Conservation (phyloP, 495 filamentous ascomycete species). For the Xylaria cubensis region DNA sequence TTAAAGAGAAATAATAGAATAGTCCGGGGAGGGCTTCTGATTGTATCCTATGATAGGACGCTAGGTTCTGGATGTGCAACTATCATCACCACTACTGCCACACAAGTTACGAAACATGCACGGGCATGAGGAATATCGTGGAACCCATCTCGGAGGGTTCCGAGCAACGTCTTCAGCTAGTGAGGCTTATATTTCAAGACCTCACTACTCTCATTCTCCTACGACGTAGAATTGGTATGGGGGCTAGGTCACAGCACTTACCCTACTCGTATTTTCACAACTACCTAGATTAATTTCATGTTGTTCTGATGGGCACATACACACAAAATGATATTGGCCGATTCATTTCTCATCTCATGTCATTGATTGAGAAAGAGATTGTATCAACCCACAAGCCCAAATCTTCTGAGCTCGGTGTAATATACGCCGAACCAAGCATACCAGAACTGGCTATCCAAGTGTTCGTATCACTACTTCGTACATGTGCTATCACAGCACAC, state of each 20-base stretch:
- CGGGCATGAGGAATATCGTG: neutral
- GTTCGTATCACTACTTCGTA: neutral
- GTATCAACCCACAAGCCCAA: neutral
- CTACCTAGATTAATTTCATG: neutral
- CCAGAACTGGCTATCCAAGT: neutral
- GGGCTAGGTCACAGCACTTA: neutral
- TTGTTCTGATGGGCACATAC: neutral
- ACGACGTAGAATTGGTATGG: neutral
- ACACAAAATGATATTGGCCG: neutral
- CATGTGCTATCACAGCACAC: neutral
- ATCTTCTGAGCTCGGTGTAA: neutral
- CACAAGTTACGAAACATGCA: neutral
- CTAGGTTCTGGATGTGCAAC: neutral
- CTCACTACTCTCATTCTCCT: neutral
- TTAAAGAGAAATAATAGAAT: neutral
- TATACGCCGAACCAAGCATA: neutral
- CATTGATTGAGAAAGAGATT: neutral
- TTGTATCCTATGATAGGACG: neutral
- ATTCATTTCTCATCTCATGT: neutral
- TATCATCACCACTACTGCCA: neutral
- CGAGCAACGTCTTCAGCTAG: neutral
- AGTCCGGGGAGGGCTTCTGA: neutral
- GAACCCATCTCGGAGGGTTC: neutral
- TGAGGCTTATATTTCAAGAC: neutral
- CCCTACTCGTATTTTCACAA: neutral